These are phyloP conservation scores for Primulina huaijiensis DNA, from an alignment of 257 asterid genomes.

Conservation along the genomic window DNA sequence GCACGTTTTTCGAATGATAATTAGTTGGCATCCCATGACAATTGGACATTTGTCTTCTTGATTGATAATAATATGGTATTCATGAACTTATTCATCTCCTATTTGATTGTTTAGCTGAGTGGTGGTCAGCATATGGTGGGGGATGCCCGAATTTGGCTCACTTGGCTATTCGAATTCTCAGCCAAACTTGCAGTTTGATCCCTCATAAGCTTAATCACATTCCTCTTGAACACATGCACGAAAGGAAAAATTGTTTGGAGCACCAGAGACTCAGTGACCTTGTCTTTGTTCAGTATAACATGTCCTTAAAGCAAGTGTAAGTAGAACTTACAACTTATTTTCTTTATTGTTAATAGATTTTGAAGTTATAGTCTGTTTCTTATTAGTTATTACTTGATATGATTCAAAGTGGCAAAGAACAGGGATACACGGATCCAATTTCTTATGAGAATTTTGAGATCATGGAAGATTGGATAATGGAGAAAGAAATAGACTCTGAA, in stretches of 20 bases:
- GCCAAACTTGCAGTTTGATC: conserved; percentile 86
- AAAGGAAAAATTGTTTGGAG: conserved; percentile 70
- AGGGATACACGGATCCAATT: conserved; percentile 55
- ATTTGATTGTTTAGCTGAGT: conserved; percentile 58
- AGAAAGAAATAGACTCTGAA: conserved; percentile 44
- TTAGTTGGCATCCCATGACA: not conserved
- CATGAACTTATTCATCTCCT: conserved; percentile 25
- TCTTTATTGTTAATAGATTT: conserved; percentile 1
- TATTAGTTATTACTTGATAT: conserved; percentile 33
- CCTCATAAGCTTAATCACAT: conserved; percentile 45
- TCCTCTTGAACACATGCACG: conserved; percentile 59
- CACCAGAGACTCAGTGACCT: conserved; percentile 76
- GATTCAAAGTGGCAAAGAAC: conserved; percentile 43
- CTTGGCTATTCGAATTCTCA: conserved; percentile 75
- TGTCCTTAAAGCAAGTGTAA: conserved; percentile 76
- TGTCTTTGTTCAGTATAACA: conserved; percentile 70
- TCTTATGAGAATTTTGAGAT: conserved; percentile 53
- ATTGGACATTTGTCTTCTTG: not conserved
- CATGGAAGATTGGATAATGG: conserved; percentile 72
- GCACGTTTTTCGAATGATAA: too few species aligned
- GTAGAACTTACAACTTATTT: conserved; percentile 19
- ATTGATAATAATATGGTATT: conserved; percentile 22
- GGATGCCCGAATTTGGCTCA: conserved; percentile 90
- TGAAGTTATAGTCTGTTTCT: conserved; percentile 20
- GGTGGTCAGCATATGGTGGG: conserved; percentile 96